phyloP scores from a whole-genome alignment of 169 alveolate species.

The Cryptosporidium baileyi region DNA sequence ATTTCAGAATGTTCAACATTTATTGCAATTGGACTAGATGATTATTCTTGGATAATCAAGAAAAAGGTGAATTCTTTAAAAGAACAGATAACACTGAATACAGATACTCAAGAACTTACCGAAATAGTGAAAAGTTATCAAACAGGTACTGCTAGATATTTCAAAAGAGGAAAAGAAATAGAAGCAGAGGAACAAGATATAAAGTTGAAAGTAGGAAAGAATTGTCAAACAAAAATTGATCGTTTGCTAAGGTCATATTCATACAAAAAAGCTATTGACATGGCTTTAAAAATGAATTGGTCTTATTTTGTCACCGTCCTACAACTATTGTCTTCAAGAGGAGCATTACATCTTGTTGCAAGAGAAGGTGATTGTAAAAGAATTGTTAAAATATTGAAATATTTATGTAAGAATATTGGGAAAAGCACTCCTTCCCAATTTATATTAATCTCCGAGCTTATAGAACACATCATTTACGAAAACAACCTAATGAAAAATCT shows the following conservation, averaged over 20 bases:
- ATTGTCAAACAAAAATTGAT: conserved; percentile 32
- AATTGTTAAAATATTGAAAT: neutral
- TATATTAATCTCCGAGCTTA: conserved; percentile 20
- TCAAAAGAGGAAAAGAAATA: conserved; percentile 34
- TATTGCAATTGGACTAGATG: conserved; percentile 45
- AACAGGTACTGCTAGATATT: conserved; percentile 59
- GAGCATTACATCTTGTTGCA: conserved; percentile 43
- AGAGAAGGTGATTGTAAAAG: conserved; percentile 17
- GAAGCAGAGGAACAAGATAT: neutral
- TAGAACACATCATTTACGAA: conserved; percentile 59
- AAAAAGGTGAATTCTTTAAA: neutral
- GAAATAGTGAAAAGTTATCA: neutral
- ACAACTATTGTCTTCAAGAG: conserved; percentile 28
- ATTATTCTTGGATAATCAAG: conserved; percentile 21
- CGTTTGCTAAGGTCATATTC: conserved; percentile 25
- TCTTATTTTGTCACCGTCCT: conserved; percentile 15
- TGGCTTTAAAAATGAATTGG: conserved; percentile 39
- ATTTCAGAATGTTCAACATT: conserved; percentile 36
- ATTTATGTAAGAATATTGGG: conserved; percentile 6
- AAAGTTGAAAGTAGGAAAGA: neutral
- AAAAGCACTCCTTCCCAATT: conserved; percentile 26
- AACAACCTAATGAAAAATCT: neutral
- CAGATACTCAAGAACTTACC: neutral
- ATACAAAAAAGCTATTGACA: conserved; percentile 50
- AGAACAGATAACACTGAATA: too few species aligned